These are phyloP conservation scores for Amylostereum chailletii DNA, from an alignment of 1,284 basidiomycete species.

Conservation along the genomic window DNA sequence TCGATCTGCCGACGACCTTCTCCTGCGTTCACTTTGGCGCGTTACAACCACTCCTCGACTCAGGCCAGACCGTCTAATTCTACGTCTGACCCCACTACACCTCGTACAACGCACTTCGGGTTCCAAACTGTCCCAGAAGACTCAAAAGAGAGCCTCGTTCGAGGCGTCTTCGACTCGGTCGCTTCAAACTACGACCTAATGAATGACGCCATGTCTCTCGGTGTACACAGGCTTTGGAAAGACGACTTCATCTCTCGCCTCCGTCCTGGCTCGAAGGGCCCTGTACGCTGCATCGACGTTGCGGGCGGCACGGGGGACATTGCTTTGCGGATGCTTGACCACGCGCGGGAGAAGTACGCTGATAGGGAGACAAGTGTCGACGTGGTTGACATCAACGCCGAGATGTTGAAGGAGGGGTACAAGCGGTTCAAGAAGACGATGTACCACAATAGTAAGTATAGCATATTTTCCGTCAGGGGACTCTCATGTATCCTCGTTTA, in stretches of 20 bases:
- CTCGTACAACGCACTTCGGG: slow-evolving; percentile 78
- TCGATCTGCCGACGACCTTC: slow-evolving; percentile 2
- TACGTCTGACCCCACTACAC: slow-evolving; percentile 13
- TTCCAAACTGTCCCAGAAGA: slow-evolving; percentile 81
- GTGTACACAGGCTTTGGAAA: slow-evolving; percentile 97
- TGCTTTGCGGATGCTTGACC: slow-evolving; percentile 88
- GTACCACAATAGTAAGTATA: slow-evolving; percentile 85
- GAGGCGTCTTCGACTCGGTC: slow-evolving; percentile 91
- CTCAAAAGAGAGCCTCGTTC: slow-evolving; percentile 73
- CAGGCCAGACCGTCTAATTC: slow-evolving; percentile 5
- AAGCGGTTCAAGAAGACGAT: slow-evolving; percentile 90
- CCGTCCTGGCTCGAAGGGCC: slow-evolving; percentile 69
- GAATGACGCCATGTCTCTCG: slow-evolving; percentile 98
- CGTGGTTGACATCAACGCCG: slow-evolving; percentile 90
- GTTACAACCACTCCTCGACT: not conserved
- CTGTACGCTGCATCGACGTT: slow-evolving; percentile 84
- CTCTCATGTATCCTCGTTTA: slow-evolving; percentile 24
- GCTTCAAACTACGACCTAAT: slow-evolving; percentile 95
- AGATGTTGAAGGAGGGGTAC: slow-evolving; percentile 93
- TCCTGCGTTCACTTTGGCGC: not conserved
- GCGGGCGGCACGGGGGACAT: slow-evolving; percentile 99
- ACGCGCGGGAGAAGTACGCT: slow-evolving; percentile 82
- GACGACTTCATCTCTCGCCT: slow-evolving; percentile 82
- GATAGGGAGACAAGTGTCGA: slow-evolving; percentile 87
- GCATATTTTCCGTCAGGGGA: slow-evolving; percentile 1